Percentiles rank a stretch among this genome's conserved stretches.
Conservation (phyloP, 1,284 basidiomycete genomes). For the Xerocomus amazonicus region DNA sequence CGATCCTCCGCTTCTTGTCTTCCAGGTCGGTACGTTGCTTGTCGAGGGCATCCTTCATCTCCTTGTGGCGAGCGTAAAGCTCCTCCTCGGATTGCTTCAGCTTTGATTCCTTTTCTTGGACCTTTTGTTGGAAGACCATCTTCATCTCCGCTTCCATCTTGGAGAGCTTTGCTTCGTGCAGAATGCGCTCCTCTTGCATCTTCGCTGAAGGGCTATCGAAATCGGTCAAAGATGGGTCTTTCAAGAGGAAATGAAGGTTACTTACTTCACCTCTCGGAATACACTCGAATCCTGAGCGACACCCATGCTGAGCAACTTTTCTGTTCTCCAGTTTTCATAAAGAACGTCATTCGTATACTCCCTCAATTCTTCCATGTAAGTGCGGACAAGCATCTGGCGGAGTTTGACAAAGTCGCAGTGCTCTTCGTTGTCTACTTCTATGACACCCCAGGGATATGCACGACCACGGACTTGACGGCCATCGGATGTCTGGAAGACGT, state of each 20-base stretch:
- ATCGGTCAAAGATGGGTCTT: constrained; percentile 8
- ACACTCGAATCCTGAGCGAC: constrained; percentile 94
- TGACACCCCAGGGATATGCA: constrained; percentile 94
- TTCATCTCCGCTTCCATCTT: constrained; percentile 99
- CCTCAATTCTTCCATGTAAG: constrained; percentile 96
- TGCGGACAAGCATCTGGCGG: constrained; percentile 95
- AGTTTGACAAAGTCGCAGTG: constrained; percentile 99
- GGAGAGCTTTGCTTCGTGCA: constrained; percentile 92
- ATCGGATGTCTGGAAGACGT: constrained; percentile 74
- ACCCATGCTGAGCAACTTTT: constrained; percentile 93
- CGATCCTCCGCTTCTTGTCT: constrained; percentile 97
- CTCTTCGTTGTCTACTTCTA: constrained; percentile 97
- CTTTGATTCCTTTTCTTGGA: constrained; percentile 97
- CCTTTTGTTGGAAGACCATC: constrained; percentile 99
- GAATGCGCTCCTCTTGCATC: constrained; percentile 89
- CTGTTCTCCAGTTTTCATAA: constrained; percentile 95
- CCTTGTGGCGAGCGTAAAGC: constrained; percentile 93
- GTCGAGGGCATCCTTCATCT: constrained; percentile 98
- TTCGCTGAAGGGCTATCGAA: constrained; percentile 80
- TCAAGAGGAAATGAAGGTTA: constrained; percentile 14
- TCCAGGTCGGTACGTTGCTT: constrained; percentile 95
- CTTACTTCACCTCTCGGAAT: constrained; percentile 98
- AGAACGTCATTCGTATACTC: constrained; percentile 92
- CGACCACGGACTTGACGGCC: constrained; percentile 90
- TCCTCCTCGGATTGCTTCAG: constrained; percentile 98